phyloP scores from a whole-genome alignment of 306 rosid species.

The Vigna mungo region DNA sequence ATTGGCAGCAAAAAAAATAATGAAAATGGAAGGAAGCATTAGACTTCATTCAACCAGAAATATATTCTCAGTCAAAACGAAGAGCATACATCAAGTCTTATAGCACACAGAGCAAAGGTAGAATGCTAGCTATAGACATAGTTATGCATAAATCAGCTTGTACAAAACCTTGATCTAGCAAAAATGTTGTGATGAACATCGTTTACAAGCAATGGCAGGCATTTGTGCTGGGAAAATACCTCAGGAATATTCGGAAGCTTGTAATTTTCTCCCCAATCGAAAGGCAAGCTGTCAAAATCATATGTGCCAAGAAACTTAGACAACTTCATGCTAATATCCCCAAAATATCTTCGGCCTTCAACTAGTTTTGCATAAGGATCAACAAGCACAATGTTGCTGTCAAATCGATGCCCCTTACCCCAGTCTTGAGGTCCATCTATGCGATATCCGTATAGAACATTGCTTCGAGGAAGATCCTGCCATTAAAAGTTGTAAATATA shows the following conservation, averaged over 20 bases:
- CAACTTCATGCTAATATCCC: slow-evolving; percentile 66
- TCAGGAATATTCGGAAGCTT: slow-evolving; percentile 86
- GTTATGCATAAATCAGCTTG: slow-evolving; percentile 36
- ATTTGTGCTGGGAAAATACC: slow-evolving; percentile 57
- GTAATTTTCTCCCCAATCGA: slow-evolving; percentile 93
- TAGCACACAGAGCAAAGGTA: slow-evolving; percentile 16
- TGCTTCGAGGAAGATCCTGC: slow-evolving; percentile 82
- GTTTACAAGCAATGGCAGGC: slow-evolving; percentile 12
- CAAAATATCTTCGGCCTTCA: slow-evolving; percentile 87
- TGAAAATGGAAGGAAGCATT: slow-evolving; percentile 38
- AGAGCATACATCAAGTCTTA: slow-evolving; percentile 30
- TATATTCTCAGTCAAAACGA: slow-evolving; percentile 40
- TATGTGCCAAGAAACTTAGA: slow-evolving; percentile 83
- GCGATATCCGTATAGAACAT: slow-evolving; percentile 82
- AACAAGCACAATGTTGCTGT: slow-evolving; percentile 70
- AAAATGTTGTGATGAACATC: slow-evolving; percentile 37
- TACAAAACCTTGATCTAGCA: slow-evolving; percentile 37
- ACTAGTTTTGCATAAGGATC: slow-evolving; percentile 96
- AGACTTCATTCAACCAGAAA: slow-evolving; percentile 25
- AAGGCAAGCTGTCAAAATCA: slow-evolving; percentile 81
- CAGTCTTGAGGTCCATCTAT: slow-evolving; percentile 85
- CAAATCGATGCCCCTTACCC: slow-evolving; percentile 93
- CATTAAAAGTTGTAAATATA: slow-evolving; percentile 20
- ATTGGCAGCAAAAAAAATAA: slow-evolving; percentile 39
- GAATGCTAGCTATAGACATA: slow-evolving; percentile 29